phyloP scores from a whole-genome alignment of 23 red algal species.

The Gracilaria domingensis region DNA sequence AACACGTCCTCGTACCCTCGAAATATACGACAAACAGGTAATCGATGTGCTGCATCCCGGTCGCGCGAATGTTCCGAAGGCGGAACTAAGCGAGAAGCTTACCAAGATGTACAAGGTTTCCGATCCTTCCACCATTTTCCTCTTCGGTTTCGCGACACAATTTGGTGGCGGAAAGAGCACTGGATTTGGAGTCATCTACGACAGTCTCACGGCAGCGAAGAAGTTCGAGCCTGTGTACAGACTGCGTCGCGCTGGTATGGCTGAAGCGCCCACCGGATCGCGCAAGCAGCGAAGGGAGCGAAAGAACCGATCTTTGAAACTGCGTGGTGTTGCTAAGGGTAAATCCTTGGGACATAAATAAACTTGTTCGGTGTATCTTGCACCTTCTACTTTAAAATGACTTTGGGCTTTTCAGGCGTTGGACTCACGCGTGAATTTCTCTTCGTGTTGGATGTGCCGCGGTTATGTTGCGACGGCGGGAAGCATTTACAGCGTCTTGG shows the following conservation, averaged over 20 bases:
- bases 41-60: constrained; percentile 98
- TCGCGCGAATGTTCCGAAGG: constrained; percentile 85
- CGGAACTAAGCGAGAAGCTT: constrained; percentile 90
- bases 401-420: not conserved
- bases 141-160: constrained; percentile 94
- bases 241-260: constrained; percentile 85
- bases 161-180: constrained; percentile 97
- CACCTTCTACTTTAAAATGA: not conserved
- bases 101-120: constrained; percentile 99
- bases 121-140: constrained; percentile 93
- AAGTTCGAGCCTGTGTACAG: constrained; percentile 97
- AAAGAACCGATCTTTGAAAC: constrained; percentile 89
- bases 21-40: constrained; percentile 52
- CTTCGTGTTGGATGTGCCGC: not conserved
- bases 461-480: not conserved
- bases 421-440: not conserved
- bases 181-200: constrained; percentile 99
- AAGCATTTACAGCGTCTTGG: not conserved
- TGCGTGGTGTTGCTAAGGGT: constrained; percentile 88
- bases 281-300: constrained; percentile 95
- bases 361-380: constrained; percentile 18
- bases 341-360: constrained; percentile 86
- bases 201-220: constrained; percentile 79
- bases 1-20: not conserved
- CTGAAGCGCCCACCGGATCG: constrained; percentile 76